Conservation (phyloP, 179 eudicot species). For the Monotropa hypopitys region DNA sequence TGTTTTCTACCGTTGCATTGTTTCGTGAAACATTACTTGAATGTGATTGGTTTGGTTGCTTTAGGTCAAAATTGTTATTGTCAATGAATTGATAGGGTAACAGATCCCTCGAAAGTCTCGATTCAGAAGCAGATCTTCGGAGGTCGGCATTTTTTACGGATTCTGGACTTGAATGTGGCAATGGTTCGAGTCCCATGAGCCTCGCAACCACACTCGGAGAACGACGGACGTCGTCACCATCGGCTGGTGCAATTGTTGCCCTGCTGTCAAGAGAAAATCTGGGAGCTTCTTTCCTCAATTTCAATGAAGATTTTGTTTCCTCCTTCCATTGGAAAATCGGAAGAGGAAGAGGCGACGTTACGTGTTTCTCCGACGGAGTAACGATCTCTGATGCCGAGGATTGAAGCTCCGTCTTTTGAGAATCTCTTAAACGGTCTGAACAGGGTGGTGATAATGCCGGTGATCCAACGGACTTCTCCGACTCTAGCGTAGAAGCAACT, state of each 20-base stretch:
- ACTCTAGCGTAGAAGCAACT: slow-evolving; percentile 24
- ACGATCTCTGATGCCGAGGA: slow-evolving; percentile 7
- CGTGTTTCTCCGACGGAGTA: slow-evolving; percentile 11
- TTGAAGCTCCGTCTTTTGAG: slow-evolving; percentile 16
- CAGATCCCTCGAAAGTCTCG: slow-evolving; percentile 58
- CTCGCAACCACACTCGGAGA: slow-evolving; percentile 85
- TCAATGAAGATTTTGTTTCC: slow-evolving; percentile 46
- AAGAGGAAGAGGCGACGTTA: slow-evolving; percentile 21
- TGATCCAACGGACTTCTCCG: slow-evolving; percentile 26
- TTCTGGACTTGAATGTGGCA: slow-evolving; percentile 22
- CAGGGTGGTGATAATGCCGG: slow-evolving; percentile 22
- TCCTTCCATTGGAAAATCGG: slow-evolving; percentile 29
- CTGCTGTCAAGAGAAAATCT: slow-evolving; percentile 73
- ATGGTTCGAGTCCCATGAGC: slow-evolving; percentile 74
- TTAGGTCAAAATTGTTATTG: slow-evolving; percentile 14
- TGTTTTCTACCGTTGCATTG: background rate
- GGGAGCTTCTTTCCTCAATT: slow-evolving; percentile 55
- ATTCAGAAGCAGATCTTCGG: slow-evolving; percentile 79
- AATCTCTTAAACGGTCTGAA: slow-evolving; percentile 8
- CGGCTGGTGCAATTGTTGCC: slow-evolving; percentile 36
- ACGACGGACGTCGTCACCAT: slow-evolving; percentile 32
- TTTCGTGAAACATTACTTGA: background rate
- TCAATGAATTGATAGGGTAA: slow-evolving; percentile 34
- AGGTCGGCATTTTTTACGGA: slow-evolving; percentile 37
- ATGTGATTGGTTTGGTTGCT: slow-evolving; percentile 12